Base-by-base conservation (phyloP, 129 eudicot genomes). In the Flaveria brownii region DNA sequence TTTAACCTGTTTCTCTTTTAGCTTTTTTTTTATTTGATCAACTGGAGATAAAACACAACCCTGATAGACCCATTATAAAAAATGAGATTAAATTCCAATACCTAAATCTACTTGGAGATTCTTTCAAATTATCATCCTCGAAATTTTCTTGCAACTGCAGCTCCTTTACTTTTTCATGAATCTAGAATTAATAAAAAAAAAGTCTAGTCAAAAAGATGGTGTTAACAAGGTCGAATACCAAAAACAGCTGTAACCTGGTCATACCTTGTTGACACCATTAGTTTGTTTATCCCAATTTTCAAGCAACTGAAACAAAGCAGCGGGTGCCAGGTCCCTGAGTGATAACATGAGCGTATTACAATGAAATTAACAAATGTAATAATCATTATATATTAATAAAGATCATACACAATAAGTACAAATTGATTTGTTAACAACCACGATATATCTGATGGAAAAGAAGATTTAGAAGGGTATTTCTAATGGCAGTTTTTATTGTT, bases 131-230 rank as follows among this genome's bases (percentile, higher is more conserved):
- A 73, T 26, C 77, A 51, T 79, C 84, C 66, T 72, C 88, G 13
- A 26, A 41, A 49, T 74, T 77, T 71, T 70, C 71, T 65, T 78
- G 81, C 22, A 78, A 82, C 80, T 81, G 87, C 59, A 92, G 83
- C 85, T 92, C 96, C 84, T 66, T 87, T 66, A 92, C 91, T 81
- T 92, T 89, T 76, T 84, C 89, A 74, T 87, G 87, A 47, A 92
- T 87, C 96, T 92, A 60, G 13, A 77, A 67, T 73, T 64, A 62
- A 74, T 49, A 75, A 33, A 52, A 30, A 30, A 66, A 33, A 47
- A 70, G 72, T 20, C 42, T 33, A 30, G 72, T 78, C 66, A 78
- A 49, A 55, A 45, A 22, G 30, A 41, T 30, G 60, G 49, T n/a
- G 17, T 70, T 50, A 46, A 30, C 72, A 46, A 17, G 9, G 10